Evolutionary conservation across 2,329 filamentous ascomycete species (phyloP).

Genomic region (Macrophomina tecta): DNA sequence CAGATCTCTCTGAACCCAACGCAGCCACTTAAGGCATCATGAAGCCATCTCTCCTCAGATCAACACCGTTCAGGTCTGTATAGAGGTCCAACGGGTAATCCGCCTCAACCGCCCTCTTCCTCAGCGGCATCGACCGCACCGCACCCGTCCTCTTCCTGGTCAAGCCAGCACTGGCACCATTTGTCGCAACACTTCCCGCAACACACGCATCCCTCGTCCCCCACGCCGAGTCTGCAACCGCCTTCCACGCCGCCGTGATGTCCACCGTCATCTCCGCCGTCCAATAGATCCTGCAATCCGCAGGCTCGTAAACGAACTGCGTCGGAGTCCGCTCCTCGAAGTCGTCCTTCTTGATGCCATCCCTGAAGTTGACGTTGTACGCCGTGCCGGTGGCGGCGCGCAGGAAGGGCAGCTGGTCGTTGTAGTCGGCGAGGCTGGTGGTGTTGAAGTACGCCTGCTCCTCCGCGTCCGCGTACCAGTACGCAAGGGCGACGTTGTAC

Average conservation of each 20-base stretch:
- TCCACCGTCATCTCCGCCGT: slow-evolving; percentile 63
- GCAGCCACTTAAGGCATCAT: slow-evolving; percentile 14
- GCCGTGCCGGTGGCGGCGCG: slow-evolving; percentile 37
- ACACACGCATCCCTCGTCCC: slow-evolving; percentile 41
- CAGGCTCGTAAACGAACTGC: slow-evolving; percentile 67
- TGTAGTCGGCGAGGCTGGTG: slow-evolving; percentile 43
- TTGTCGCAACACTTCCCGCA: slow-evolving; percentile 37
- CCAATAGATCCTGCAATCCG: slow-evolving; percentile 67
- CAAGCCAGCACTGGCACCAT: slow-evolving; percentile 32
- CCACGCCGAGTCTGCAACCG: slow-evolving; percentile 45
- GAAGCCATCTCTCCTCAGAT: slow-evolving; percentile 14
- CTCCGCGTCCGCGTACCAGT: slow-evolving; percentile 30
- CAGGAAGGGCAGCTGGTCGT: slow-evolving; percentile 38
- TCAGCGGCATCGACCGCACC: slow-evolving; percentile 37
- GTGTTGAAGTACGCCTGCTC: slow-evolving; percentile 39
- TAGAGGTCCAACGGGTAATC: slow-evolving; percentile 46
- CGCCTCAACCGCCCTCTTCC: slow-evolving; percentile 35
- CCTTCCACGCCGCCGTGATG: slow-evolving; percentile 61
- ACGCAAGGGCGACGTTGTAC: slow-evolving; percentile 32
- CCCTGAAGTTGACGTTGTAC: slow-evolving; percentile 46
- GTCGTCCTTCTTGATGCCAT: slow-evolving; percentile 52
- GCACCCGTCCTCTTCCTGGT: slow-evolving; percentile 33
- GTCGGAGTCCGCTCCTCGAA: slow-evolving; percentile 50
- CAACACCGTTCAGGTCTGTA: slow-evolving; percentile 34
- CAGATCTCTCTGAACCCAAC: no score